A percentile compares a stretch with the other conserved stretches of the same genome.
phyloP scores from a whole-genome alignment of 2,329 filamentous ascomycete genomes.

The Cladophialophora chaetospira region DNA sequence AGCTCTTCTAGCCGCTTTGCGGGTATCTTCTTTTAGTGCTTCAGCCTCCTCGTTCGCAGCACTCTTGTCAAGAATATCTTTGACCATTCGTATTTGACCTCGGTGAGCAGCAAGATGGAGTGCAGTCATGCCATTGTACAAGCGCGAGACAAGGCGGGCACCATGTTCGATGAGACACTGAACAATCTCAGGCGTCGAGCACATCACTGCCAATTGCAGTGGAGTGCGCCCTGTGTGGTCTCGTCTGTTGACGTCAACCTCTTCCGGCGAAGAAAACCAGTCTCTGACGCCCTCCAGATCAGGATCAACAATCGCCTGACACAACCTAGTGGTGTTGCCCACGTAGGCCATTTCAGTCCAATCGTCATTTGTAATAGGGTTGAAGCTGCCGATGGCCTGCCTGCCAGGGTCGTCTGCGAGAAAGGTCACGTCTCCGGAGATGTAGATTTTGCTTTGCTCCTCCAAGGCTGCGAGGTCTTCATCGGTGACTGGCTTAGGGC shows the following conservation, averaged over 20 bases:
- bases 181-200: constrained; percentile 70
- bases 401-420: constrained; percentile 79
- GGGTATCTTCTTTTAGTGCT: constrained; percentile 35
- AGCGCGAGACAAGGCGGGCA: constrained; percentile 69
- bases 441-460: constrained; percentile 73
- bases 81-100: constrained; percentile 69
- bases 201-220: constrained; percentile 72
- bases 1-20: constrained; percentile 29
- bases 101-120: constrained; percentile 77
- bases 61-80: constrained; percentile 72
- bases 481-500: constrained; percentile 67
- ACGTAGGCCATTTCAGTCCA: constrained; percentile 93
- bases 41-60: constrained; percentile 71
- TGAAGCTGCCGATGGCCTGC: constrained; percentile 72
- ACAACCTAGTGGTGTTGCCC: constrained; percentile 74
- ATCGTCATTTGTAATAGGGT: constrained; percentile 77
- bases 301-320: constrained; percentile 76
- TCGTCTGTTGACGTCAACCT: constrained; percentile 68
- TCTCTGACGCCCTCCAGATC: constrained; percentile 70
- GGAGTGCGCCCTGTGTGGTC: constrained; percentile 80
- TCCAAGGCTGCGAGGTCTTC: constrained; percentile 72
- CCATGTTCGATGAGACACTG: constrained; percentile 70
- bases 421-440: constrained; percentile 73
- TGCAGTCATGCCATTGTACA: constrained; percentile 78
- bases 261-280: constrained; percentile 67